phyloP scores from a whole-genome alignment of 129 eudicot species.

The Artemisia argyi region DNA sequence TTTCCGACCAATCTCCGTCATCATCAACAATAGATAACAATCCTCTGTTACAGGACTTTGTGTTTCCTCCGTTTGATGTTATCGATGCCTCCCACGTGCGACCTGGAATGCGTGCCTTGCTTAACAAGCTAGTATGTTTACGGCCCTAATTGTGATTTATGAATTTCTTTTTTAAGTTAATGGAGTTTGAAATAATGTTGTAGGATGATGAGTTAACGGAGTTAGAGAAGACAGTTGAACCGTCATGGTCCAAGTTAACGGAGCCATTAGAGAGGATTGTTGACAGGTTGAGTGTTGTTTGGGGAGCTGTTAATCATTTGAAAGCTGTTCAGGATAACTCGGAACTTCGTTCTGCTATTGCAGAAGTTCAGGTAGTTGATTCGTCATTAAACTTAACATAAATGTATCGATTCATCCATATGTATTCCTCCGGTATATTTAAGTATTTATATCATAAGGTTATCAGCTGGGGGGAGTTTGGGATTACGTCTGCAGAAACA shows the following conservation, averaged over 20 bases:
- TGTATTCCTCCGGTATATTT: neutral
- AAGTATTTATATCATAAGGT: neutral
- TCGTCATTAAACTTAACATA: neutral
- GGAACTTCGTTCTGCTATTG: slow-evolving; percentile 93
- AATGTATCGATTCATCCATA: neutral
- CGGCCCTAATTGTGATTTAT: no score
- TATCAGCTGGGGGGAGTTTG: neutral
- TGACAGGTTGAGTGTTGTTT: slow-evolving; percentile 71
- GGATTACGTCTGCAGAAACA: neutral
- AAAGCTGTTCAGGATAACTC: slow-evolving; percentile 79
- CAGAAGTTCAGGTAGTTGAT: slow-evolving; percentile 78
- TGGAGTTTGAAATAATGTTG: neutral
- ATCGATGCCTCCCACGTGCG: slow-evolving; percentile 79
- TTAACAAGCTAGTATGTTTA: slow-evolving; percentile 64
- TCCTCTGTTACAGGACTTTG: slow-evolving; percentile 70
- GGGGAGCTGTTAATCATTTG: slow-evolving; percentile 97
- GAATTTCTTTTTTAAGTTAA: neutral
- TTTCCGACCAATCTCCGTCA: slow-evolving; percentile 6
- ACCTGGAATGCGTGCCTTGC: slow-evolving; percentile 86
- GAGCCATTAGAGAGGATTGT: slow-evolving; percentile 81
- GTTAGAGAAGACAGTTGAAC: slow-evolving; percentile 85
- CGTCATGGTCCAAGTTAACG: slow-evolving; percentile 83
- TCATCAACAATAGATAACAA: slow-evolving; percentile 20
- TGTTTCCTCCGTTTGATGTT: slow-evolving; percentile 86
- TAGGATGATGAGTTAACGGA: slow-evolving; percentile 77